A percentile compares a stretch with the other conserved stretches of the same genome.
These are phyloP conservation scores for Trametes sanguinea DNA, from an alignment of 768 basidiomycete species.

Conservation along the genomic window DNA sequence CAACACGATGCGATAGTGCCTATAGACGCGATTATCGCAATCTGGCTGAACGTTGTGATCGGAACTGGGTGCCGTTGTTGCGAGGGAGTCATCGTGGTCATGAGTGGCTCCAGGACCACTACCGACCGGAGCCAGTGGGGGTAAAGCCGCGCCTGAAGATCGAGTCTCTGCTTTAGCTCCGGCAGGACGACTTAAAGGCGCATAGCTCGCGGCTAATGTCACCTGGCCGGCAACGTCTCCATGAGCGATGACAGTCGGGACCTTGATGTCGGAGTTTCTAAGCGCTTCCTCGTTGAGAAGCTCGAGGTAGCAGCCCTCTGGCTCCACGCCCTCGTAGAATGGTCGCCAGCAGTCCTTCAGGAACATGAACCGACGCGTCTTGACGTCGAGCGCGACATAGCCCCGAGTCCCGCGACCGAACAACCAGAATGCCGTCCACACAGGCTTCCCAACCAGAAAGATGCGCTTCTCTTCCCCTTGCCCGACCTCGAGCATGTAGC, in stretches of 20 bases:
- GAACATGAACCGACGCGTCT: background rate
- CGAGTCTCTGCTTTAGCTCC: background rate
- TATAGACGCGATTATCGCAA: background rate
- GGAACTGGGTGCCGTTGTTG: too few species aligned
- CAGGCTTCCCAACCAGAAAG: too few species aligned
- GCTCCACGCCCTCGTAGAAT: background rate
- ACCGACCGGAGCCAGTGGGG: too few species aligned
- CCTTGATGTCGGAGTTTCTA: background rate
- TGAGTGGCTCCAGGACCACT: too few species aligned
- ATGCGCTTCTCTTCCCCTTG: too few species aligned
- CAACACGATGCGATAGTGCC: constrained; percentile 18
- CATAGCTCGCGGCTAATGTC: background rate
- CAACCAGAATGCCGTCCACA: too few species aligned
- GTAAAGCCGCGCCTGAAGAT: too few species aligned
- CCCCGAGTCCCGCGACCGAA: too few species aligned
- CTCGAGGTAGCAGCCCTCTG: background rate
- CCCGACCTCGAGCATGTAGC: too few species aligned
- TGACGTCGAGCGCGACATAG: too few species aligned
- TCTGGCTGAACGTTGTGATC: background rate
- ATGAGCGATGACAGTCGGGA: constrained; percentile 2
- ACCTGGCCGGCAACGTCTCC: constrained; percentile 3
- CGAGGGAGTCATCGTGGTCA: too few species aligned
- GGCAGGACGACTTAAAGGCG: background rate
- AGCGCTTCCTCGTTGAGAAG: background rate
- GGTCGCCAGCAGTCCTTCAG: constrained; percentile 15